These are phyloP conservation scores for Tuber microsphaerosporum DNA, from an alignment of 495 filamentous ascomycete species.

Conservation along the genomic window DNA sequence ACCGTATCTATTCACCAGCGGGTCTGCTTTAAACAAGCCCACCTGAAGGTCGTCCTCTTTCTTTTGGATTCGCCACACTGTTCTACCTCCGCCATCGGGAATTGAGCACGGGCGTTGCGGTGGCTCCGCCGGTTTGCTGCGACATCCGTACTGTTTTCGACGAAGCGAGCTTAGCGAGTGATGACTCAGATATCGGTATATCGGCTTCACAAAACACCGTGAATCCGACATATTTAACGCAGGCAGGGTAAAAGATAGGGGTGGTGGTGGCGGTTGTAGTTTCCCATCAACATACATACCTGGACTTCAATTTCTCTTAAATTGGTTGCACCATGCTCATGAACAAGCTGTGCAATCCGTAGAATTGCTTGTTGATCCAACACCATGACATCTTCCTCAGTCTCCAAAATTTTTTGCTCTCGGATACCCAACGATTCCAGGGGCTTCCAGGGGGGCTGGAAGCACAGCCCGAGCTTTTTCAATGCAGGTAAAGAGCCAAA, in stretches of 20 bases:
- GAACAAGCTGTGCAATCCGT: conserved; percentile 14
- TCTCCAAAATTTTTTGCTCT: neutral
- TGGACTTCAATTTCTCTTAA: conserved; percentile 19
- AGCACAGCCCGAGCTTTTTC: conserved; percentile 14
- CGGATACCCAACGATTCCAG: conserved; percentile 6
- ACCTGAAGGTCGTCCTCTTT: neutral
- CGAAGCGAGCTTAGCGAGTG: neutral
- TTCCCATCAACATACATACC: conserved; percentile 6
- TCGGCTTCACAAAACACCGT: neutral
- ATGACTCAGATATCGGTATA: neutral
- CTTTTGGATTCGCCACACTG: conserved; percentile 4
- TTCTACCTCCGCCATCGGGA: conserved; percentile 8
- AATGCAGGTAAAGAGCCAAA: conserved; percentile 14
- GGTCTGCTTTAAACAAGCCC: conserved; percentile 5
- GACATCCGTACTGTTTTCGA: conserved; percentile 11
- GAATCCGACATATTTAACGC: neutral
- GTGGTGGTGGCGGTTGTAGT: neutral
- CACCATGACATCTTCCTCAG: conserved; percentile 1
- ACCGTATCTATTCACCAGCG: conserved; percentile 11
- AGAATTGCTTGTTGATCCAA: conserved; percentile 3
- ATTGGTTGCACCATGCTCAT: neutral
- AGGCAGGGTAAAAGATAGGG: neutral
- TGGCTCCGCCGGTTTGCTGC: conserved; percentile 3
- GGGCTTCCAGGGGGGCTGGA: conserved; percentile 9
- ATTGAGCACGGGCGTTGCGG: neutral